These are phyloP conservation scores for Ophiostoma pallidulum DNA, from an alignment of 2,329 filamentous ascomycete species.

Conservation along the genomic window DNA sequence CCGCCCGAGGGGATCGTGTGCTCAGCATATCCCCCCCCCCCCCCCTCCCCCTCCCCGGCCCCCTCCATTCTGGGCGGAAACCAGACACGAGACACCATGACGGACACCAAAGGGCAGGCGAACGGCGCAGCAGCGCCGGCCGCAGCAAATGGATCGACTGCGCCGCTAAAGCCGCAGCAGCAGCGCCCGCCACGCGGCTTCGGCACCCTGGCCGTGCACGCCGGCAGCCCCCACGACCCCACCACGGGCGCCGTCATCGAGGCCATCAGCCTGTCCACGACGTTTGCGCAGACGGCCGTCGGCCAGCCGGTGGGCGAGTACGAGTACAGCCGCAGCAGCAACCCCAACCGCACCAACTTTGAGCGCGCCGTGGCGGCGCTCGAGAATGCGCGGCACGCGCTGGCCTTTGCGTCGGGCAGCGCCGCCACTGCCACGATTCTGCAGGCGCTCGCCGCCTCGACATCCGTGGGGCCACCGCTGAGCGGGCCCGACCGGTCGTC, in stretches of 20 bases:
- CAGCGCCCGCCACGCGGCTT: conserved; percentile 66
- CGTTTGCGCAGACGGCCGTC: conserved; percentile 83
- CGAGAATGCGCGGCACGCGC: conserved; percentile 83
- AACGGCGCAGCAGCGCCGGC: conserved; percentile 2
- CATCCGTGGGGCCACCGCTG: conserved; percentile 6
- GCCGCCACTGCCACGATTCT: conserved; percentile 89
- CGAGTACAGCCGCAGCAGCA: conserved; percentile 89
- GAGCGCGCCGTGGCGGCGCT: conserved; percentile 84
- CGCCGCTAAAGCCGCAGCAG: neutral
- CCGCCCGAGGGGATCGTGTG: no score
- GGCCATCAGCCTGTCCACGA: conserved; percentile 90
- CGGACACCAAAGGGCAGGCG: neutral
- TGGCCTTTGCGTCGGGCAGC: conserved; percentile 90
- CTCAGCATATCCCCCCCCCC: neutral
- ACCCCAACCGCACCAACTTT: conserved; percentile 93
- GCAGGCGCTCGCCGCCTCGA: conserved; percentile 67
- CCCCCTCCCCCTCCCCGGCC: neutral
- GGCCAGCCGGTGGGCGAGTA: conserved; percentile 80
- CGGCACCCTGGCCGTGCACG: conserved; percentile 90
- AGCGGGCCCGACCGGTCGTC: neutral
- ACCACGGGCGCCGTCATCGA: conserved; percentile 92
- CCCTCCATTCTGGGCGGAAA: neutral
- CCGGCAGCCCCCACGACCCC: conserved; percentile 83
- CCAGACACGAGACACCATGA: neutral
- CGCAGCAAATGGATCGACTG: no score